A percentile compares a stretch with the other conserved stretches of the same genome.
phyloP scores from a whole-genome alignment of 2,329 filamentous ascomycete species.

The Helicocarpus griseus region DNA sequence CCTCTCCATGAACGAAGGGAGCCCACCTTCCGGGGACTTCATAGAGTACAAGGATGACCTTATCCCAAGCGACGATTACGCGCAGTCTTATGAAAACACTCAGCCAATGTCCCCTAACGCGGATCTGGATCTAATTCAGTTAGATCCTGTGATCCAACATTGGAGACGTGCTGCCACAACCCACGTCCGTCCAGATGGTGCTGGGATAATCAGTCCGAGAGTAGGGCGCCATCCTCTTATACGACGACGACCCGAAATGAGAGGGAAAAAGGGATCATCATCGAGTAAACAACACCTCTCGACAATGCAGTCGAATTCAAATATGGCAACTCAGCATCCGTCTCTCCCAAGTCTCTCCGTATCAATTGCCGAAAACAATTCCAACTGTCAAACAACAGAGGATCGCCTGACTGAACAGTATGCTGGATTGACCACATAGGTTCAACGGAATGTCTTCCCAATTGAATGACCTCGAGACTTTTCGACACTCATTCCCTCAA shows the following conservation, averaged over 20 bases:
- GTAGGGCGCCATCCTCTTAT: not conserved
- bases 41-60: not conserved
- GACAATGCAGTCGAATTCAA: not conserved
- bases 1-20: not conserved
- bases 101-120: not conserved
- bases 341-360: not conserved
- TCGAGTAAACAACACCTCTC: not conserved
- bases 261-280: not conserved
- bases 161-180: not conserved
- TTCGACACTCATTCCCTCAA: not conserved
- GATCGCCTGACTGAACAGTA: not conserved
- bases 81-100: not conserved
- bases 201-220: not conserved
- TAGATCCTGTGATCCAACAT: not conserved
- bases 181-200: not conserved
- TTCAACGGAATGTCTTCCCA: not conserved
- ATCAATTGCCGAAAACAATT: not conserved
- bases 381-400: not conserved
- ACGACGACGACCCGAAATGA: conserved; percentile 1
- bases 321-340: not conserved
- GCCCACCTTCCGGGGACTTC: not conserved
- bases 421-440: not conserved
- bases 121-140: not conserved
- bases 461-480: not conserved
- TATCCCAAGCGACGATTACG: not conserved